Conservation (phyloP, 129 eudicot species). For the Ambrosia trifida region DNA sequence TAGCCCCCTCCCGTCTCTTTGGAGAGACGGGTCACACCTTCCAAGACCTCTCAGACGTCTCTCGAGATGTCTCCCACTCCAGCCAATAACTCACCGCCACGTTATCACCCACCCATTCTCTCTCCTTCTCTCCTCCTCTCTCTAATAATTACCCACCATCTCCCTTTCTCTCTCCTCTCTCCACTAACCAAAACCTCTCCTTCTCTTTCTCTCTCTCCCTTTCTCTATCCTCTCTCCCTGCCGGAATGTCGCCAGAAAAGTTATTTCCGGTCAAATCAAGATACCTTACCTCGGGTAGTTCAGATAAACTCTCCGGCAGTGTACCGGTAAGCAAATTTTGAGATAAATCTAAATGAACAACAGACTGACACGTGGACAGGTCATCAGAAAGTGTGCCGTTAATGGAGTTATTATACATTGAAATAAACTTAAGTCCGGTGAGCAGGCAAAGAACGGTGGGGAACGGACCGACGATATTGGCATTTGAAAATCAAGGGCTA, state of each 20-base stretch:
- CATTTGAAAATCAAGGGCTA: constrained; percentile 60
- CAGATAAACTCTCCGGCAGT: constrained; percentile 47
- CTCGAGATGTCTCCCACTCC: too few relatives aligned
- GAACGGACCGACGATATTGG: constrained; percentile 70
- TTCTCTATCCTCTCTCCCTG: too few relatives aligned
- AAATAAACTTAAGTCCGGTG: constrained; percentile 40
- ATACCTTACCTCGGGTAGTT: constrained; percentile 44
- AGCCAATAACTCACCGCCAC: too few relatives aligned
- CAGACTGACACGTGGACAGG: constrained; percentile 41
- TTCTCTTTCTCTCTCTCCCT: too few relatives aligned
- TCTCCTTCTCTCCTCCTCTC: too few relatives aligned
- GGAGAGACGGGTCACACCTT: too few relatives aligned
- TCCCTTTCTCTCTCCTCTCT: too few relatives aligned
- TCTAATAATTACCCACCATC: too few relatives aligned
- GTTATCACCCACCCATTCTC: too few relatives aligned
- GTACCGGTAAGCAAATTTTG: constrained; percentile 62
- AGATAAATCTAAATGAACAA: constrained; percentile 47
- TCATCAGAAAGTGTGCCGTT: constrained; percentile 63
- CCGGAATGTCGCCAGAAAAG: constrained; percentile 84
- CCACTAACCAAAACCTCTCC: too few relatives aligned
- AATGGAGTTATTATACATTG: constrained; percentile 65
- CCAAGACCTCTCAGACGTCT: too few relatives aligned
- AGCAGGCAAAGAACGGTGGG: constrained; percentile 62
- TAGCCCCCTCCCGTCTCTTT: too few relatives aligned
- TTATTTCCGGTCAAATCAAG: constrained; percentile 77